phyloP scores from a whole-genome alignment of 2,329 filamentous ascomycete genomes.

The Parascedosporium putredinis region DNA sequence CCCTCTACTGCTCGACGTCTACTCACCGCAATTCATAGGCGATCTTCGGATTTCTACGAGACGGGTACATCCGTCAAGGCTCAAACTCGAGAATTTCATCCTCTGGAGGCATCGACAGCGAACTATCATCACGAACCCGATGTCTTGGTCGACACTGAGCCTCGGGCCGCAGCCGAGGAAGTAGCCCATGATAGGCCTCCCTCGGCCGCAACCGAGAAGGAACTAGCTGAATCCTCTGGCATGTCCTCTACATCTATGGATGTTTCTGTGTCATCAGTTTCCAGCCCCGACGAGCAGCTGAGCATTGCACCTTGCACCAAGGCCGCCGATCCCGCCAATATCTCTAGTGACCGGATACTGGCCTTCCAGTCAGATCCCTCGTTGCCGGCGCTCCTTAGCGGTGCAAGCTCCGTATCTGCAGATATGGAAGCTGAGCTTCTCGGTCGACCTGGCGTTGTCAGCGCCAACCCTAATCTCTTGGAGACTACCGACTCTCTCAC shows the following conservation, averaged over 20 bases:
- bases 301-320: constrained; percentile 32
- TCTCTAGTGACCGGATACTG: constrained; percentile 33
- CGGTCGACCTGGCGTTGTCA: constrained; percentile 35
- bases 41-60: background rate
- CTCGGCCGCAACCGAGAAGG: background rate
- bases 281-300: constrained; percentile 42
- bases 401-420: constrained; percentile 53
- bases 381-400: constrained; percentile 51
- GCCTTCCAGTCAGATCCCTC: constrained; percentile 54
- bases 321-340: constrained; percentile 5
- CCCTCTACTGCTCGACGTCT: constrained; percentile 37
- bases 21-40: constrained; percentile 16
- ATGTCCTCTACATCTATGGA: constrained; percentile 41
- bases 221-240: background rate
- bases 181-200: background rate
- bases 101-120: too few relatives aligned
- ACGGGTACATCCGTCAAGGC: background rate
- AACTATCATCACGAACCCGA: too few relatives aligned
- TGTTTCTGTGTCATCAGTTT: constrained; percentile 39
- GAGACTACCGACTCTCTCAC: constrained; percentile 45
- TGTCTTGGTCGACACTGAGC: background rate
- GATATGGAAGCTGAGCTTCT: constrained; percentile 53
- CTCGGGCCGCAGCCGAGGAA: background rate
- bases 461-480: constrained; percentile 30
- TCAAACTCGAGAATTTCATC: background rate